Percentiles rank a stretch among this genome's conserved stretches.
phyloP scores from a whole-genome alignment of 495 filamentous ascomycete species.

The Corynascus novoguineensis region DNA sequence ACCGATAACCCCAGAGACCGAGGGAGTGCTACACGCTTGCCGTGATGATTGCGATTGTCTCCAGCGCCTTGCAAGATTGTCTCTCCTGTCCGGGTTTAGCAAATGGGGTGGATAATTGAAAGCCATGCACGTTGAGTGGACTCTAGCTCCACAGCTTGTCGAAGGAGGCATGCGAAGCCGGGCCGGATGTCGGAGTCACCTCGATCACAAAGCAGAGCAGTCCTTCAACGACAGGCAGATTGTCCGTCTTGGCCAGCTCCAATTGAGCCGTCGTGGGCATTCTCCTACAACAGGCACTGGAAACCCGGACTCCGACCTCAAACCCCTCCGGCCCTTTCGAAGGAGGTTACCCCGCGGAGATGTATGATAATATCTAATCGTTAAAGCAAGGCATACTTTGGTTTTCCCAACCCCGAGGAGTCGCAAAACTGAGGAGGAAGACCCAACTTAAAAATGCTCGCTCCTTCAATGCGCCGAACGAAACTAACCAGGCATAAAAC shows the following conservation, averaged over 20 bases:
- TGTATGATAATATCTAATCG: neutral
- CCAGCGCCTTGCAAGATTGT: no score
- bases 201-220: neutral
- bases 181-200: slow-evolving; percentile 19
- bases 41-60: no score
- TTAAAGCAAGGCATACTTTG: neutral
- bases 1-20: no score
- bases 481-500: neutral
- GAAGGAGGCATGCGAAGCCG: slow-evolving; percentile 19
- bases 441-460: neutral
- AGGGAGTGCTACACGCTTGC: no score
- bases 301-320: neutral
- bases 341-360: slow-evolving; percentile 10
- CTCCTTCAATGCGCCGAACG: neutral
- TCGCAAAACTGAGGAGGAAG: neutral
- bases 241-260: slow-evolving; percentile 20
- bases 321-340: neutral
- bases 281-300: neutral
- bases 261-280: neutral
- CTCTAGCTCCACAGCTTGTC: neutral
- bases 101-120: slow-evolving; percentile 12
- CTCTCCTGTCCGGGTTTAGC: neutral
- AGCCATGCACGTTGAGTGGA: slow-evolving; percentile 5
- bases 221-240: slow-evolving; percentile 12
- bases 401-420: neutral